phyloP scores from a whole-genome alignment of 768 basidiomycete genomes.

The Wakefieldia striispora region DNA sequence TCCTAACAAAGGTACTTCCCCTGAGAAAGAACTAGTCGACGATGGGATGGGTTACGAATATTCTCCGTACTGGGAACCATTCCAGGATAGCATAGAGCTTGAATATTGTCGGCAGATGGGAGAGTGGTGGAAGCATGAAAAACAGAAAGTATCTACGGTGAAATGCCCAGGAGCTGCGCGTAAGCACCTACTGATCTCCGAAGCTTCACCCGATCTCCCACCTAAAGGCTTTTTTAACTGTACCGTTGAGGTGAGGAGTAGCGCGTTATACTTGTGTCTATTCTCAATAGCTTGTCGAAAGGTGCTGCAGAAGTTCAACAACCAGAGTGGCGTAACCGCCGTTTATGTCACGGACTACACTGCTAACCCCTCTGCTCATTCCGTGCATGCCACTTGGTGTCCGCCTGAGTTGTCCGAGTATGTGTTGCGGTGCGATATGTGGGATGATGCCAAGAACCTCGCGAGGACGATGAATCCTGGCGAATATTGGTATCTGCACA shows the following conservation, averaged over 20 bases:
- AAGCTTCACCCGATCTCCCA: constrained; percentile 42
- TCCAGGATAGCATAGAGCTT: constrained; percentile 35
- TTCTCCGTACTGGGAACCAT: constrained; percentile 46
- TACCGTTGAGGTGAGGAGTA: constrained; percentile 51
- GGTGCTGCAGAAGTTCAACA: constrained; percentile 48
- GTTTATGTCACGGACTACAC: constrained; percentile 72
- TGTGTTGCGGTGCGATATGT: constrained; percentile 57
- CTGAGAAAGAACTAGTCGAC: constrained; percentile 31
- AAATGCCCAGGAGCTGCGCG: constrained; percentile 2
- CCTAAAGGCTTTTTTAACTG: constrained; percentile 60
- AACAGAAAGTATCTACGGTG: constrained; percentile 17
- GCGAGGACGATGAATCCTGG: constrained; percentile 46
- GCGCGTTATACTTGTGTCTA: background rate
- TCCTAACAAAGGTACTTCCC: constrained; percentile 37
- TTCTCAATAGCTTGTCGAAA: constrained; percentile 21
- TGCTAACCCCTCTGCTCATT: constrained; percentile 32
- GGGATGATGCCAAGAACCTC: constrained; percentile 46
- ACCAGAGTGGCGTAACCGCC: constrained; percentile 38
- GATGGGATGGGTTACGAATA: constrained; percentile 38
- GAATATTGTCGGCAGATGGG: constrained; percentile 42
- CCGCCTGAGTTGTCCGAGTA: constrained; percentile 40
- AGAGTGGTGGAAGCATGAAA: constrained; percentile 48
- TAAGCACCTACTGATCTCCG: constrained; percentile 51
- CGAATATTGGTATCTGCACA: constrained; percentile 52
- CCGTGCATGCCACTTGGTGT: constrained; percentile 46